phyloP scores from a whole-genome alignment of 257 asterid genomes.

The Solanum virginianum region DNA sequence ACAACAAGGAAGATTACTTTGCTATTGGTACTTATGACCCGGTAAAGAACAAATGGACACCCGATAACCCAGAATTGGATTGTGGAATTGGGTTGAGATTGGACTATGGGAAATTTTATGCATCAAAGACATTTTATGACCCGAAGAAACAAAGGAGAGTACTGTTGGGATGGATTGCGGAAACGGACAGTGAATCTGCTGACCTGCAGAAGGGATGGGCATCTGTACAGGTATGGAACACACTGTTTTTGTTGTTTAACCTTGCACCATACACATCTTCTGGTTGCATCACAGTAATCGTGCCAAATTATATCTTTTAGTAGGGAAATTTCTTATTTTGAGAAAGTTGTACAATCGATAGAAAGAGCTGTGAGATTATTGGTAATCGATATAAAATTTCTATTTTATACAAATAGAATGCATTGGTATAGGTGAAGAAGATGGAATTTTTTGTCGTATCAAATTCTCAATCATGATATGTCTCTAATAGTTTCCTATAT shows the following conservation, averaged over 20 bases:
- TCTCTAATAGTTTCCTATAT: not conserved
- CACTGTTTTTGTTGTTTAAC: not conserved
- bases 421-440: not conserved
- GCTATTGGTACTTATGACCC: slow-evolving; percentile 58
- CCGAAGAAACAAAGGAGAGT: slow-evolving; percentile 42
- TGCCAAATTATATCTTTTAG: not conserved
- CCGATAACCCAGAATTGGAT: slow-evolving; percentile 57
- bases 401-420: not conserved
- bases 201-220: slow-evolving; percentile 69
- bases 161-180: slow-evolving; percentile 76
- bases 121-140: slow-evolving; percentile 77
- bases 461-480: not conserved
- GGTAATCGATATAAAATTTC: too few relatives aligned
- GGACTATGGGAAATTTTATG: slow-evolving; percentile 68
- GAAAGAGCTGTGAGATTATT: too few relatives aligned
- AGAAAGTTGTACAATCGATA: not conserved
- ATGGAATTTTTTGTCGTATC: not conserved
- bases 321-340: not conserved
- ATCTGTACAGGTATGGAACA: slow-evolving; percentile 38
- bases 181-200: slow-evolving; percentile 48
- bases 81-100: slow-evolving; percentile 51
- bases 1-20: slow-evolving; percentile 48
- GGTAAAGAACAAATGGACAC: slow-evolving; percentile 38
- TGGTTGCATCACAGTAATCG: not conserved
- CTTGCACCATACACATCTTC: not conserved